Evolutionary conservation across 2,329 filamentous ascomycete genomes (phyloP).

Genomic region (Cyphellophora europaea): DNA sequence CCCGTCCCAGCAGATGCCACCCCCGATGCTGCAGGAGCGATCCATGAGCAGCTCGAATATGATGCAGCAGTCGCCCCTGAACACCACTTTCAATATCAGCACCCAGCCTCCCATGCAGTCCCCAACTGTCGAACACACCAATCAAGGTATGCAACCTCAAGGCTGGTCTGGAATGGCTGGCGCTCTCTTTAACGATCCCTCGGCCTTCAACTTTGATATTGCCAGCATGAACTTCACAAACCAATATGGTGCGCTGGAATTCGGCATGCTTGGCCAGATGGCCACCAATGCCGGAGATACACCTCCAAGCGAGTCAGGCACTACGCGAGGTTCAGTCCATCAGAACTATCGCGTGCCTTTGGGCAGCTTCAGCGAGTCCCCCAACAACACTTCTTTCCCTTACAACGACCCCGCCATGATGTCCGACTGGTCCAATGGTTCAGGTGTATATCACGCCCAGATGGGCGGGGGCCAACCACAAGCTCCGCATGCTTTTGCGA

Average conservation of each 20-base stretch:
- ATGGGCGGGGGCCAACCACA: no score
- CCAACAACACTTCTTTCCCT: conserved; percentile 28
- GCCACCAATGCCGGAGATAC: conserved; percentile 80
- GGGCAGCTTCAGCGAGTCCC: conserved; percentile 34
- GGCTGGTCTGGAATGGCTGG: conserved; percentile 24
- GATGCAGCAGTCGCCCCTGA: conserved; percentile 62
- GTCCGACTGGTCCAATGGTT: conserved; percentile 34
- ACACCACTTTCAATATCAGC: conserved; percentile 58
- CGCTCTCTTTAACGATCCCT: conserved; percentile 76
- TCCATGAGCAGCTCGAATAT: conserved; percentile 36
- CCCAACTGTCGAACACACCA: conserved; percentile 25
- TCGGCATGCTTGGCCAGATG: conserved; percentile 94
- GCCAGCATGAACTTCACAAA: conserved; percentile 92
- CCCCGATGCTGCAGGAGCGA: conserved; percentile 34
- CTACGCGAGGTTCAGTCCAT: conserved; percentile 37
- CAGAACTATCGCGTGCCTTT: conserved; percentile 28
- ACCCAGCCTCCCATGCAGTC: conserved; percentile 27
- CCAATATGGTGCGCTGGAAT: conserved; percentile 90
- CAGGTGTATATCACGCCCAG: conserved; percentile 27
- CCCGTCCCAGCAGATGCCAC: conserved; percentile 30
- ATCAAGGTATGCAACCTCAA: conserved; percentile 24
- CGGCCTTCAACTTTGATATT: conserved; percentile 90
- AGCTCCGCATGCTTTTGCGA: conserved; percentile 50
- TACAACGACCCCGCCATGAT: conserved; percentile 33
- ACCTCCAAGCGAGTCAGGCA: conserved; percentile 54